Evolutionary conservation across 352 stramenopile species (phyloP).

Genomic region (Sclerospora graminicola): DNA sequence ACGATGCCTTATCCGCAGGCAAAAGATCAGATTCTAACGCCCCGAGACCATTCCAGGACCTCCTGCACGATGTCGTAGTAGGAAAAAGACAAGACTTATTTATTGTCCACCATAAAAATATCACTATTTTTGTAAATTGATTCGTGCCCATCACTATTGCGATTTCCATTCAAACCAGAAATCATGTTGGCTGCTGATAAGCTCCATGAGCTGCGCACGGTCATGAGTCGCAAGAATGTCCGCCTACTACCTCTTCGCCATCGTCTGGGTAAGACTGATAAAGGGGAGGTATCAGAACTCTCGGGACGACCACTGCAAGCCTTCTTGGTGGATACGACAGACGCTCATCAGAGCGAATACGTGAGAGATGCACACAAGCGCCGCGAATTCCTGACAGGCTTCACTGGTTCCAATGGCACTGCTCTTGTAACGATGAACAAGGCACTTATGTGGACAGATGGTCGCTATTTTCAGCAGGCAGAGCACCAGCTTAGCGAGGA

Average conservation of each 20-base stretch:
- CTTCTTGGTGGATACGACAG: slow-evolving; percentile 92
- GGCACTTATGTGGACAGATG: slow-evolving; percentile 97
- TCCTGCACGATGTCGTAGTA: slow-evolving; percentile 27
- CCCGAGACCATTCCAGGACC: slow-evolving; percentile 40
- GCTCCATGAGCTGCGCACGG: slow-evolving; percentile 46
- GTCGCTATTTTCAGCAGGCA: slow-evolving; percentile 97
- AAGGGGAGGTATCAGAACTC: slow-evolving; percentile 12
- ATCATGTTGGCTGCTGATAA: slow-evolving; percentile 42
- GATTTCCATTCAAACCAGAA: no score
- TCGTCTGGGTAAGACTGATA: slow-evolving; percentile 34
- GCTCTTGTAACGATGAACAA: slow-evolving; percentile 74
- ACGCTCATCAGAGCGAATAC: slow-evolving; percentile 99
- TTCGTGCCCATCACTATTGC: slow-evolving; percentile 1
- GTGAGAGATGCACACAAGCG: slow-evolving; percentile 92
- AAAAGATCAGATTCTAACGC: slow-evolving; percentile 68
- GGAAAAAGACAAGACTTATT: slow-evolving; percentile 22
- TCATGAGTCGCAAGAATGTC: slow-evolving; percentile 55
- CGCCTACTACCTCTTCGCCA: slow-evolving; percentile 53
- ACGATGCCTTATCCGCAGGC: slow-evolving; percentile 75
- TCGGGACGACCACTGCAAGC: slow-evolving; percentile 58
- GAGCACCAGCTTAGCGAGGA: slow-evolving; percentile 86
- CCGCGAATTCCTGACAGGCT: slow-evolving; percentile 92
- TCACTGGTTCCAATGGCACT: slow-evolving; percentile 95
- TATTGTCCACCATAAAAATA: slow-evolving; percentile 14
- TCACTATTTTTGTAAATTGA: background rate